Evolutionary conservation across 2,329 filamentous ascomycete genomes (phyloP).

Genomic region (Fusarium sp.): DNA sequence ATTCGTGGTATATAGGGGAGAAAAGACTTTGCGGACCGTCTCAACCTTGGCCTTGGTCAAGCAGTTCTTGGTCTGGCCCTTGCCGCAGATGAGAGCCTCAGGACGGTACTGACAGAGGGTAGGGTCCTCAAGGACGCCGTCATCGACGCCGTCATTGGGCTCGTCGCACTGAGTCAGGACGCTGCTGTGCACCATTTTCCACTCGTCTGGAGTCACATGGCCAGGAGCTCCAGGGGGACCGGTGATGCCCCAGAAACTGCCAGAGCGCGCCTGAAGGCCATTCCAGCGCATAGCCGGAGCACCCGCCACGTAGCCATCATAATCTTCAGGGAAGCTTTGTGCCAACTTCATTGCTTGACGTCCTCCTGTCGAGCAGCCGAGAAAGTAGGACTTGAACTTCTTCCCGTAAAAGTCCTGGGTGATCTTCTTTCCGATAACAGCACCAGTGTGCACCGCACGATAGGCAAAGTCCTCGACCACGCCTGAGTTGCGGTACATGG

Average conservation of each 20-base stretch:
- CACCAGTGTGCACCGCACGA: neutral
- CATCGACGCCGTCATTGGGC: neutral
- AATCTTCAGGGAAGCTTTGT: neutral
- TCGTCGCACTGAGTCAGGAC: neutral
- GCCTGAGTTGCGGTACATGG: neutral
- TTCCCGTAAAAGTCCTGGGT: neutral
- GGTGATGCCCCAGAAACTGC: neutral
- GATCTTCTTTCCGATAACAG: neutral
- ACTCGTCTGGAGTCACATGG: neutral
- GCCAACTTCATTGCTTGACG: neutral
- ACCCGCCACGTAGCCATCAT: neutral
- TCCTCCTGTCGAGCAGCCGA: neutral
- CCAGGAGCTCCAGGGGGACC: neutral
- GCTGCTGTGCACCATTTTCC: neutral
- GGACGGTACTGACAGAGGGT: neutral
- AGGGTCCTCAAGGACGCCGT: neutral
- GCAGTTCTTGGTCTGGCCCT: neutral
- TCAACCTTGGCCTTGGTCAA: neutral
- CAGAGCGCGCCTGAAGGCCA: neutral
- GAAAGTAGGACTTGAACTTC: neutral
- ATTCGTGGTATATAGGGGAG: neutral
- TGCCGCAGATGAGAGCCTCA: neutral
- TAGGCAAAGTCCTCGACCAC: neutral
- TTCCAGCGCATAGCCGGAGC: neutral
- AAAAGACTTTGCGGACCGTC: neutral